Percentiles rank a stretch among this genome's conserved stretches.
Conservation (phyloP, 768 basidiomycete genomes). For the Leucocoprinus sp. region DNA sequence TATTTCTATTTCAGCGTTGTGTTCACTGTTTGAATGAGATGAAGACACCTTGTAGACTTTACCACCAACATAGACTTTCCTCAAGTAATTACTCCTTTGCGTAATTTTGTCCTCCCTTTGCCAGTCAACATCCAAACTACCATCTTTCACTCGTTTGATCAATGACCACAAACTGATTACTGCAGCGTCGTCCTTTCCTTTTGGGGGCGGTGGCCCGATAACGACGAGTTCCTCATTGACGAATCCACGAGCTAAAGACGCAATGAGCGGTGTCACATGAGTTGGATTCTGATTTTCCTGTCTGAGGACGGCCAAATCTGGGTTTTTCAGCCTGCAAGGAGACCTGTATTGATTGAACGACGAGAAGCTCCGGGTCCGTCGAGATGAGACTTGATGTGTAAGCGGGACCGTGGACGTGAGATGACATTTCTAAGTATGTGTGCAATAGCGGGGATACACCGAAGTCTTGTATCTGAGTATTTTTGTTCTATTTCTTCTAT, state of each 20-base stretch:
- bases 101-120: constrained; percentile 27
- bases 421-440: constrained; percentile 3
- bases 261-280: constrained; percentile 56
- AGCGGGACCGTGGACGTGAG: neutral
- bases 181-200: constrained; percentile 17
- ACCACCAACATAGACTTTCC: constrained; percentile 33
- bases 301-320: constrained; percentile 50
- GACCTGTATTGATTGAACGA: neutral
- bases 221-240: constrained; percentile 50
- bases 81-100: constrained; percentile 26
- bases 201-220: constrained; percentile 37
- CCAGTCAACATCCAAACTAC: constrained; percentile 20
- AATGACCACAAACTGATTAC: constrained; percentile 22
- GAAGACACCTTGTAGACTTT: constrained; percentile 32
- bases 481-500: constrained; percentile 16
- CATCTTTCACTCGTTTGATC: constrained; percentile 18
- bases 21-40: neutral
- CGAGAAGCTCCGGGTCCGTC: constrained; percentile 8
- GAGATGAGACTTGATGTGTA: constrained; percentile 10
- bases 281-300: constrained; percentile 47
- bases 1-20: neutral
- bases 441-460: constrained; percentile 1
- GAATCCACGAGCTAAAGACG: constrained; percentile 37
- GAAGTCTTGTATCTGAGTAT: neutral
- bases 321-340: constrained; percentile 28